Conservation (phyloP, 2,329 filamentous ascomycete species). For the Endocalyx cinctus region DNA sequence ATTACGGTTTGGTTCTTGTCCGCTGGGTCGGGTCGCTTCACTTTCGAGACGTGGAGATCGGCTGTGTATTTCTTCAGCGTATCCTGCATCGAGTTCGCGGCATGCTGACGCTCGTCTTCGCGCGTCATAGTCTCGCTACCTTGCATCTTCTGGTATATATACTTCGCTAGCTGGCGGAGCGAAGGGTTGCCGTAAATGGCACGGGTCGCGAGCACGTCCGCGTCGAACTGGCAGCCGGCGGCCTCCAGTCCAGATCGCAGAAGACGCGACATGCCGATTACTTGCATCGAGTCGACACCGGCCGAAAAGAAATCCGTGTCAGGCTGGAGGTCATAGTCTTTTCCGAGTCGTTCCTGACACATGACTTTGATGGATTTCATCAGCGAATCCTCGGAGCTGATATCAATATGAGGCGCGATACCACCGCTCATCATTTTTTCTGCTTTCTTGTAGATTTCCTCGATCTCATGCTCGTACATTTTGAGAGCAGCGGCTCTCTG, state of each 20-base stretch:
- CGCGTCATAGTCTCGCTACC: conserved; percentile 4
- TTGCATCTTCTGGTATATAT: conserved; percentile 25
- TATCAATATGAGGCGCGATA: conserved; percentile 23
- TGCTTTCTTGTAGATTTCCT: conserved; percentile 32
- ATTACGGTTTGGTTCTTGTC: conserved; percentile 35
- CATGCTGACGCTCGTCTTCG: conserved; percentile 11
- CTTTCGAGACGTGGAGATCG: conserved; percentile 19
- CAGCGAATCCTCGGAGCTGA: conserved; percentile 24
- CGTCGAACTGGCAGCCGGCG: conserved; percentile 27
- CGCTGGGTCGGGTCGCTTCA: conserved; percentile 22
- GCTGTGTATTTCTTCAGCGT: conserved; percentile 32
- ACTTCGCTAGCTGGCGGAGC: conserved; percentile 26
- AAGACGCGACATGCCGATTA: conserved; percentile 32
- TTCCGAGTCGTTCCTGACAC: conserved; percentile 23
- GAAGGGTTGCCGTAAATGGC: conserved; percentile 37
- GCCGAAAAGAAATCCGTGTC: conserved; percentile 35
- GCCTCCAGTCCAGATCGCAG: conserved; percentile 29
- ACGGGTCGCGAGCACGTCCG: conserved; percentile 30
- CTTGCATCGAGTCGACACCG: conserved; percentile 38
- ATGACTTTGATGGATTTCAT: conserved; percentile 24
- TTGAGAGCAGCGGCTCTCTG: conserved; percentile 35
- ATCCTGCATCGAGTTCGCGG: conserved; percentile 26
- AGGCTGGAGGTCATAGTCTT: conserved; percentile 20
- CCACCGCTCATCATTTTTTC: conserved; percentile 8
- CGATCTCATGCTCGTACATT: conserved; percentile 39